Base-by-base conservation (phyloP, 2,329 filamentous ascomycete species). In the Epichloe amarillans region DNA sequence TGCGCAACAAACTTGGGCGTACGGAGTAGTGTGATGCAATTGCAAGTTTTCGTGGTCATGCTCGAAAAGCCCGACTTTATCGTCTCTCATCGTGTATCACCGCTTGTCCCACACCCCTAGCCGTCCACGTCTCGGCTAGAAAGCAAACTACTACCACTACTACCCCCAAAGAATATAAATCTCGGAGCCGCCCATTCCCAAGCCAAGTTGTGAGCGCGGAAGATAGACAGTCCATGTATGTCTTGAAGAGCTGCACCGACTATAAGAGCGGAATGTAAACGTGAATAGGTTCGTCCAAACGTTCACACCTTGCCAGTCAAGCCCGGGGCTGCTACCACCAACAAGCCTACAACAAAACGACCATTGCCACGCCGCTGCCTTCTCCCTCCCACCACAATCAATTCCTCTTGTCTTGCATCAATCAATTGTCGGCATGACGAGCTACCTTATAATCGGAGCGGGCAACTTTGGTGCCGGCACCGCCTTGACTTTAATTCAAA, bases 391-490 rank as follows among this genome's bases (percentile, higher is more conserved):
- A 30, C 26, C 10, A 23, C 11, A 35, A 35, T 35, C 7, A 3
- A 33, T 5, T n/a, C 21, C n/a, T 17, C 21, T 17, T 33, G n/a
- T 8, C 26, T 26, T 8, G 10, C 30, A 12, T 36, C 35, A 35
- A 39, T 5, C 15, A 26, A 12, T 45, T 4, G 11, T n/a, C 35
- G 46, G 15, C n/a, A 56, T 56, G 54, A 51, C 50, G 37, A 52
- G 53, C 23, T 57, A 55, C 43, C 62, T 72, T 55, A 69, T 72
- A 52, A 62, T 72, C 45, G 69, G 69, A 45, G 68, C 63, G 21
- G 69, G 69, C 52, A 69, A 70, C 57, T 72, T 73, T 41, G 71
- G 72, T 40, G 66, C 70, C 37, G 64, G 68, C 21, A 72, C 70
- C 3, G 69, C 66, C 47, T 60, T 71, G 44, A 60, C 61, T 21